A percentile compares a stretch with the other conserved stretches of the same genome.
These are phyloP conservation scores for Solanum etuberosum DNA, from an alignment of 257 asterid species.

Conservation along the genomic window DNA sequence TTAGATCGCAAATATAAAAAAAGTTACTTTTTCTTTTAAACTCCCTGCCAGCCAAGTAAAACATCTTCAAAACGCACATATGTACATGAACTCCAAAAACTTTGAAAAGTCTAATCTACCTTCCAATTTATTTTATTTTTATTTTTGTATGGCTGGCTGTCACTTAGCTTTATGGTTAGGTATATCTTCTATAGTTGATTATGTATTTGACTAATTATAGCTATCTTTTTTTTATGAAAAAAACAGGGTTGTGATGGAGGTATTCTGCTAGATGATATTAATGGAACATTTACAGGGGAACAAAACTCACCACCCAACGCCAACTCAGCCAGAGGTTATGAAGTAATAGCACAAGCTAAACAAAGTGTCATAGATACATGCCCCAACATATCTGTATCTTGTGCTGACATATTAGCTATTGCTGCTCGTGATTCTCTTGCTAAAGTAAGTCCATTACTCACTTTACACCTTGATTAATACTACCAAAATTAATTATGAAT, in stretches of 20 bases:
- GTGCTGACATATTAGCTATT: conserved; percentile 2
- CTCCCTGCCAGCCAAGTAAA: no score
- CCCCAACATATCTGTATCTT: neutral
- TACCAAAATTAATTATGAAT: neutral
- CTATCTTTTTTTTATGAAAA: neutral
- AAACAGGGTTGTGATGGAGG: conserved; percentile 6
- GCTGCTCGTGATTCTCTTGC: conserved; percentile 4
- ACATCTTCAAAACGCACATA: no score
- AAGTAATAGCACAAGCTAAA: neutral
- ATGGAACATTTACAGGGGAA: neutral
- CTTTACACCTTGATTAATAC: neutral
- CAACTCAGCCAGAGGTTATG: conserved; percentile 1
- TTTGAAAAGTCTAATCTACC: neutral
- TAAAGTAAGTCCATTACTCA: neutral
- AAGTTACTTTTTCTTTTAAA: no score
- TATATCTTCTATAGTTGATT: neutral
- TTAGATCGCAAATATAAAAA: no score
- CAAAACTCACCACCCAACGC: neutral
- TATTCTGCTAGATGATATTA: neutral
- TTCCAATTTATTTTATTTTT: neutral
- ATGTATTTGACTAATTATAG: neutral
- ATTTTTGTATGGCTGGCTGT: no score
- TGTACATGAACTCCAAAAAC: neutral
- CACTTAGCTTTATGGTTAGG: neutral
- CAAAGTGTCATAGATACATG: neutral